Evolutionary conservation across 495 filamentous ascomycete species (phyloP).

Genomic region (Neurospora sp.): DNA sequence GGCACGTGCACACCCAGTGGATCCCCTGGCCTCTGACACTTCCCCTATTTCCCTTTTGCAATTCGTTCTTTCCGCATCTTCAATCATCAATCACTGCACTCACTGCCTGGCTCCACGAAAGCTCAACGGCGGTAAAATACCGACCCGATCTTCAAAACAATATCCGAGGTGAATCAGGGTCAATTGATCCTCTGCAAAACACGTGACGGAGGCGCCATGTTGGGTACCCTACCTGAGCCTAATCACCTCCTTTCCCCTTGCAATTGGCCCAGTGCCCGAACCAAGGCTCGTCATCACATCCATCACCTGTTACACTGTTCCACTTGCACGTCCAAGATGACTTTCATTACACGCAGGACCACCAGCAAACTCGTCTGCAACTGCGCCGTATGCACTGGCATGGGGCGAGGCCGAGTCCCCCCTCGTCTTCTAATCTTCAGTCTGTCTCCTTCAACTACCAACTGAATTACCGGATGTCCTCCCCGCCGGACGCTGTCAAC

Average conservation of each 20-base stretch:
- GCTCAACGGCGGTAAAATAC: background rate
- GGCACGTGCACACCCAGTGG: too few species aligned
- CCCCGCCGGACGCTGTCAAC: background rate
- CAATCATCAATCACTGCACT: background rate
- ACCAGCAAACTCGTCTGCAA: background rate
- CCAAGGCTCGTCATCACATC: background rate
- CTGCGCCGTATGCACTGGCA: background rate
- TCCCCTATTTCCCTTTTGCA: background rate
- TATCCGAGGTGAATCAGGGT: background rate
- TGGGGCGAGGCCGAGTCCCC: background rate
- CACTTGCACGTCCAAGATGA: background rate
- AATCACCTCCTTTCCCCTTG: background rate
- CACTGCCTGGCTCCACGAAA: background rate
- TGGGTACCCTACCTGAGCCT: background rate
- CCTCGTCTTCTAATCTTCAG: background rate
- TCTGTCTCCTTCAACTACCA: background rate
- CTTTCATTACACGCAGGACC: background rate
- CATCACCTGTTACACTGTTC: background rate
- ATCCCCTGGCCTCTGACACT: too few species aligned
- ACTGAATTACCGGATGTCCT: background rate
- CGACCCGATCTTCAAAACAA: background rate
- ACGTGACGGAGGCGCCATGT: background rate
- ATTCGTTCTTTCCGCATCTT: background rate
- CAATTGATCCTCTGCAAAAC: background rate
- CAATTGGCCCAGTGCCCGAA: background rate